Conservation (phyloP, 106 monocot genomes). For the Platanthera guangdongensis region DNA sequence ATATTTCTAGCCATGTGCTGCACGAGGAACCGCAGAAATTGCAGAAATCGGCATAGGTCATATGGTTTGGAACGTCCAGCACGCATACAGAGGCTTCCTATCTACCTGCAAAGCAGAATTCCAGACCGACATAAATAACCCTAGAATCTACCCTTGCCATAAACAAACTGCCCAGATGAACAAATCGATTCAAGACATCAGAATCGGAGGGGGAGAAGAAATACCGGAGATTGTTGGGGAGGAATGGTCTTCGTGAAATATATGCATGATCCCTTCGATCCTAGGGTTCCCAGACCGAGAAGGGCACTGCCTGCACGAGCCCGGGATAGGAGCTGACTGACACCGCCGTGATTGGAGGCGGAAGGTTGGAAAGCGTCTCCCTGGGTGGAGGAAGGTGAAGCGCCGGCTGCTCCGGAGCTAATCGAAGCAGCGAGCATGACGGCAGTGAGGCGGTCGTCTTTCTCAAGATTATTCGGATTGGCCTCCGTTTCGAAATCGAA, state of each 20-base stretch:
- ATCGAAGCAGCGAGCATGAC: not conserved
- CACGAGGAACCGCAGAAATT: slow-evolving; percentile 69
- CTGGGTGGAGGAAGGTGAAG: not conserved
- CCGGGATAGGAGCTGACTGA: slow-evolving; percentile 9
- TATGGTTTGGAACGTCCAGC: slow-evolving; percentile 84
- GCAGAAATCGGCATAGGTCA: slow-evolving; percentile 97
- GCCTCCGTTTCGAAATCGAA: too few species aligned
- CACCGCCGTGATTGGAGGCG: not conserved
- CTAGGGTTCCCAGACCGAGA: slow-evolving; percentile 97
- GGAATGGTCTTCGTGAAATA: slow-evolving; percentile 35
- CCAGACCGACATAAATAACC: not conserved
- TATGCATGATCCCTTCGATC: slow-evolving; percentile 83
- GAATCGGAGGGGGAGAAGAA: not conserved
- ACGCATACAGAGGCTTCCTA: slow-evolving; percentile 77
- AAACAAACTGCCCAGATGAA: not conserved
- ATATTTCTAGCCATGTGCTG: slow-evolving; percentile 79
- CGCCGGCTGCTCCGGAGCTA: not conserved
- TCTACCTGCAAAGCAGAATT: slow-evolving; percentile 36
- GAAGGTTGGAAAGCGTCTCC: slow-evolving; percentile 10
- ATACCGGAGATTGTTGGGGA: slow-evolving; percentile 42
- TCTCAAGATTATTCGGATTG: too few species aligned
- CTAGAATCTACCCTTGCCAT: not conserved
- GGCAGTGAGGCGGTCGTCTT: not conserved
- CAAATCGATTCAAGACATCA: not conserved
- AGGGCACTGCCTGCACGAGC: slow-evolving; percentile 33